These are phyloP conservation scores for Plasmopara halstedii DNA, from an alignment of 352 stramenopile species.

Conservation along the genomic window DNA sequence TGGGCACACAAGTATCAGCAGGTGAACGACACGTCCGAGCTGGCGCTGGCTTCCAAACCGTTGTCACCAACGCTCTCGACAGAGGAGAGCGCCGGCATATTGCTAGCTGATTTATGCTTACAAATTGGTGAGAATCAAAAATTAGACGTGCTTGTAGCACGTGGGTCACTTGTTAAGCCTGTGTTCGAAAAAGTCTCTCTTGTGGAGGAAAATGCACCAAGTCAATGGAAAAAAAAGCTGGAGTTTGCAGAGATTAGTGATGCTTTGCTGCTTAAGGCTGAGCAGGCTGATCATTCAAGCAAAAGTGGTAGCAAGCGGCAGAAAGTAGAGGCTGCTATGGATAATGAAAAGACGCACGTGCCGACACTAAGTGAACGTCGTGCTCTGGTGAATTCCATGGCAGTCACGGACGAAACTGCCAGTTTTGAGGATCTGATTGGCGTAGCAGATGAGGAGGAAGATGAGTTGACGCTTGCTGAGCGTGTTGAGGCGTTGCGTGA, in stretches of 20 bases:
- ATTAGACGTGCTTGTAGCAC: slow-evolving; percentile 50
- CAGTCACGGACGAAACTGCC: slow-evolving; percentile 51
- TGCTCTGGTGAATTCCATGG: slow-evolving; percentile 43
- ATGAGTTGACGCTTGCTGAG: slow-evolving; percentile 65
- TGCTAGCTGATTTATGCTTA: slow-evolving; percentile 30
- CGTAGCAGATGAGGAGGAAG: slow-evolving; percentile 41
- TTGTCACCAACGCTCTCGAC: slow-evolving; percentile 36
- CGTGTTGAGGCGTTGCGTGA: slow-evolving; percentile 70
- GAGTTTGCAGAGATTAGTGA: slow-evolving; percentile 54
- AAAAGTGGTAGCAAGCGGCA: slow-evolving; percentile 47
- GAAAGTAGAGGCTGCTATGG: slow-evolving; percentile 33
- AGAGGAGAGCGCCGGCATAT: slow-evolving; percentile 32
- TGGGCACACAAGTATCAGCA: slow-evolving; percentile 67
- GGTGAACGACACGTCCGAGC: slow-evolving; percentile 17
- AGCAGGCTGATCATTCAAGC: slow-evolving; percentile 13
- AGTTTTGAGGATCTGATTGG: slow-evolving; percentile 52
- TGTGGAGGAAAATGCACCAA: slow-evolving; percentile 44
- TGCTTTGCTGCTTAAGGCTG: slow-evolving; percentile 48
- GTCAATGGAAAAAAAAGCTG: slow-evolving; percentile 49
- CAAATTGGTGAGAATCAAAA: slow-evolving; percentile 19
- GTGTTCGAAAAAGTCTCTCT: slow-evolving; percentile 65
- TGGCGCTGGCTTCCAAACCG: slow-evolving; percentile 52
- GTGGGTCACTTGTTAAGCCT: slow-evolving; percentile 65
- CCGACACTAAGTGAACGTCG: slow-evolving; percentile 66
- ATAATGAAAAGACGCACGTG: slow-evolving; percentile 58